Conservation (phyloP, 345 rosid genomes). For the Boechera retrofracta region DNA sequence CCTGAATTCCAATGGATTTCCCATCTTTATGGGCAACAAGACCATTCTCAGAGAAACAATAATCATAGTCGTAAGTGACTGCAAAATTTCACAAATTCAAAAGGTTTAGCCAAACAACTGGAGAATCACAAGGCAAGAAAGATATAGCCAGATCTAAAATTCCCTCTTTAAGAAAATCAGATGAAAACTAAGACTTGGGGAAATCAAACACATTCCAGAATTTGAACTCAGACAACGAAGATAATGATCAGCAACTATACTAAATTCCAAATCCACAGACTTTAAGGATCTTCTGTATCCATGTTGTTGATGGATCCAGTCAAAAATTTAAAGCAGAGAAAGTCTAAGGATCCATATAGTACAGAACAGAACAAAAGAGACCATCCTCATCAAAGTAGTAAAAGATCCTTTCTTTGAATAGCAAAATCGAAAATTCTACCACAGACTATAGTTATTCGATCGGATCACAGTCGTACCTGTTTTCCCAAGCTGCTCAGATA, state of each 20-base stretch:
- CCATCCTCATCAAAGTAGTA: constrained; percentile 2
- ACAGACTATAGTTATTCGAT: not conserved
- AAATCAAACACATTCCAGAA: constrained; percentile 15
- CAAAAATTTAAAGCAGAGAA: constrained; percentile 18
- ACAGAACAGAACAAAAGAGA: not conserved
- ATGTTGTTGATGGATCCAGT: constrained; percentile 19
- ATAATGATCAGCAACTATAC: constrained; percentile 10
- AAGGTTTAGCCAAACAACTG: not conserved
- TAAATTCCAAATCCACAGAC: constrained; percentile 21
- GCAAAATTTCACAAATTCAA: constrained; percentile 43
- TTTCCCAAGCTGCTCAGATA: constrained; percentile 91
- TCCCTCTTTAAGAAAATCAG: not conserved
- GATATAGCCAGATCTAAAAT: constrained; percentile 19
- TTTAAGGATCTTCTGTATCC: not conserved
- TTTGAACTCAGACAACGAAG: not conserved
- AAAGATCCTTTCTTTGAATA: constrained; percentile 12
- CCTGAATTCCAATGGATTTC: constrained; percentile 83
- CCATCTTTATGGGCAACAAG: constrained; percentile 97
- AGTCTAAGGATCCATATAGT: constrained; percentile 16
- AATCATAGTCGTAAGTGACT: constrained; percentile 87
- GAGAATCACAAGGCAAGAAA: constrained; percentile 16
- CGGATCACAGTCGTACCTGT: constrained; percentile 57
- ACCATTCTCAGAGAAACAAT: constrained; percentile 95
- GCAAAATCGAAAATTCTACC: not conserved
- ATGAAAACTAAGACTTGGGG: constrained; percentile 12